These are phyloP conservation scores for Nicotiana rustica DNA, from an alignment of 305 asterid species.

Conservation along the genomic window DNA sequence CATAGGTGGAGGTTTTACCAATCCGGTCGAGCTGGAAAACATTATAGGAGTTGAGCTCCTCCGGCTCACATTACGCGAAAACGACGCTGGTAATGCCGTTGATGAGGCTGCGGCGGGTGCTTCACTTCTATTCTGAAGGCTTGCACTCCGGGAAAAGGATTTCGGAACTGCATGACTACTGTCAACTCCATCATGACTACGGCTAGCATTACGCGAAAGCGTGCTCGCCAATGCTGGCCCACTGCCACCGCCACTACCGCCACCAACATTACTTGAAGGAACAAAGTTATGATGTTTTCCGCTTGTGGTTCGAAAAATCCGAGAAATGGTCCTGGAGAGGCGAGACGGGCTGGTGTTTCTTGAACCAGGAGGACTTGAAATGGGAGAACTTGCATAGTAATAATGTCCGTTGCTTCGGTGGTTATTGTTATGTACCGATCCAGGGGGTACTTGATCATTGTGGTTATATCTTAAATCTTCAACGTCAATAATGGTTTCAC, in stretches of 20 bases:
- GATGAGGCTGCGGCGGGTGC: not conserved
- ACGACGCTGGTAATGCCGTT: slow-evolving; percentile 19
- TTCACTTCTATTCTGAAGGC: not conserved
- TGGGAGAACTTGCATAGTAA: slow-evolving; percentile 41
- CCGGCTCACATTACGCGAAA: slow-evolving; percentile 53
- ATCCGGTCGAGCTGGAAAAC: slow-evolving; percentile 65
- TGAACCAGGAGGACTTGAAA: slow-evolving; percentile 46
- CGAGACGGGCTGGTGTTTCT: slow-evolving; percentile 37
- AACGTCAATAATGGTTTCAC: slow-evolving; percentile 22
- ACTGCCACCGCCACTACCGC: not conserved
- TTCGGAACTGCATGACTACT: slow-evolving; percentile 3
- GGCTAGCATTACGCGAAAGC: slow-evolving; percentile 48
- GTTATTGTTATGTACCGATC: slow-evolving; percentile 13
- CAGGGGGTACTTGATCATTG: slow-evolving; percentile 24
- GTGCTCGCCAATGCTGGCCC: slow-evolving; percentile 37
- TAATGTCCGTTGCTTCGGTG: slow-evolving; percentile 36
- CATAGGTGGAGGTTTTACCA: slow-evolving; percentile 61
- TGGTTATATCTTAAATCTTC: slow-evolving; percentile 32
- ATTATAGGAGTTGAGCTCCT: slow-evolving; percentile 56
- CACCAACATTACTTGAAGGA: not conserved
- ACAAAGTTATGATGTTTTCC: slow-evolving; percentile 20
- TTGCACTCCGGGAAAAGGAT: slow-evolving; percentile 19
- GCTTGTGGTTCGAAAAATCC: slow-evolving; percentile 42
- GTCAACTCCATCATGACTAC: slow-evolving; percentile 45
- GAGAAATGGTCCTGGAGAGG: slow-evolving; percentile 40